Evolutionary conservation across 208 protist genomes (phyloP).

Genomic region (Trypanosomatidae sp.): DNA sequence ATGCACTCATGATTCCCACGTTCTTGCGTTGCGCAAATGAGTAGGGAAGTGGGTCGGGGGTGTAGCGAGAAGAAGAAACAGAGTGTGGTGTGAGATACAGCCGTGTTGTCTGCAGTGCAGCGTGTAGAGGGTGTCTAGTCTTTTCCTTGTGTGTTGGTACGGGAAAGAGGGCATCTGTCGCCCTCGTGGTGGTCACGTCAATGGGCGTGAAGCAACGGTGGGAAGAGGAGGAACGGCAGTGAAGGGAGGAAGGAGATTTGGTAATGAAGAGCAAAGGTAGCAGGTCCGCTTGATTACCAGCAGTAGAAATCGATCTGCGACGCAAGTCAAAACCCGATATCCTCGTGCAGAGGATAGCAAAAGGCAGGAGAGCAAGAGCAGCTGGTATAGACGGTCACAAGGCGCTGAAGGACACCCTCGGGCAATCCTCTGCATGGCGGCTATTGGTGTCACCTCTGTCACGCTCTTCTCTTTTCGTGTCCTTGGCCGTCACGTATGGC

Average conservation of each 20-base stretch:
- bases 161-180: background rate
- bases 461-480: background rate
- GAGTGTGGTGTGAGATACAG: background rate
- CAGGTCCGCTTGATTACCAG: background rate
- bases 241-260: background rate
- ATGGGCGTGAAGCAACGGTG: background rate
- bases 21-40: background rate
- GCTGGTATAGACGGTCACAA: background rate
- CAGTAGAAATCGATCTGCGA: background rate
- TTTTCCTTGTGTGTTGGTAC: background rate
- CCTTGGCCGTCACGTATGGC: background rate
- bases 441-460: background rate
- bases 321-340: background rate
- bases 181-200: background rate
- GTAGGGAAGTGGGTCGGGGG: background rate
- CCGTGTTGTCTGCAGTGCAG: background rate
- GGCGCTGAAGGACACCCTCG: background rate
- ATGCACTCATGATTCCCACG: slow-evolving; percentile 10
- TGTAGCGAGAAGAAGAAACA: background rate
- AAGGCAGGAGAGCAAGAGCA: background rate
- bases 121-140: background rate
- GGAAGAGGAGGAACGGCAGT: background rate
- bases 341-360: background rate
- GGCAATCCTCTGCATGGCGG: background rate
- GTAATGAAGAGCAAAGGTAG: background rate